Base-by-base conservation (phyloP, 495 filamentous ascomycete species). In the Chaetomium tenue region DNA sequence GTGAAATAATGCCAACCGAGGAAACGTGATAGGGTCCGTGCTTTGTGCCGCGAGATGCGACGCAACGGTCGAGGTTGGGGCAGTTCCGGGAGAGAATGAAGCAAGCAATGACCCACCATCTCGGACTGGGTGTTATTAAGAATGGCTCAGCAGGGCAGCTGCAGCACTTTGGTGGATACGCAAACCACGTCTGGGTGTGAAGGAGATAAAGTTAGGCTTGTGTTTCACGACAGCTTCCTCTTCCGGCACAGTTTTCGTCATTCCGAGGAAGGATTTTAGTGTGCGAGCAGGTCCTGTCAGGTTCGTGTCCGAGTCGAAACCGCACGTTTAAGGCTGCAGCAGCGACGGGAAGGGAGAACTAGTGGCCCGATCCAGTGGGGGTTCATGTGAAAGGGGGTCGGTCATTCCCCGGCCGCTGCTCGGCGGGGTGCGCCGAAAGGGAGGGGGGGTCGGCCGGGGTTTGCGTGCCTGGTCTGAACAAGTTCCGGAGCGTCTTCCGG, bases 1-100 rank as follows among this genome's bases (percentile, higher is more conserved):
- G 4, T 23, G 30, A n/a, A 13, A 40, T 39, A 30, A 16, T 12
- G 13, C 1, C 18, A 16, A 5, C 22, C 20, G 13, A 9, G 20
- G 30, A 40, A 22, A 13, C 15, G 28, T 11, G 60, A 62, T 62
- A 62, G 48, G 50, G 50, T 55, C 60, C 47, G 60, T 54, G 60
- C 48, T 54, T 12, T 28, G 3, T 28, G 60, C 8, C 20, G 58
- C 20, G 18, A 23, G 11, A 30, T 23, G 18, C 30, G 30, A 26
- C 26, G 44, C 5, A 4, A 30, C 22, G 50, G 60, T 33, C 51
- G 46, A 60, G 30, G 26, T 39, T 33, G 26, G 58, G 28, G 20
- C 26, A 60, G 18, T 44, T 54, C 58, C 33, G 33, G 33, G 33
- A 37, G 33, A 37, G 33, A 37, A 37, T 5, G 42, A 47, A 25